A percentile compares a stretch with the other conserved stretches of the same genome.
Conservation (phyloP, 2,329 filamentous ascomycete genomes). For the Escovopsis sp. region DNA sequence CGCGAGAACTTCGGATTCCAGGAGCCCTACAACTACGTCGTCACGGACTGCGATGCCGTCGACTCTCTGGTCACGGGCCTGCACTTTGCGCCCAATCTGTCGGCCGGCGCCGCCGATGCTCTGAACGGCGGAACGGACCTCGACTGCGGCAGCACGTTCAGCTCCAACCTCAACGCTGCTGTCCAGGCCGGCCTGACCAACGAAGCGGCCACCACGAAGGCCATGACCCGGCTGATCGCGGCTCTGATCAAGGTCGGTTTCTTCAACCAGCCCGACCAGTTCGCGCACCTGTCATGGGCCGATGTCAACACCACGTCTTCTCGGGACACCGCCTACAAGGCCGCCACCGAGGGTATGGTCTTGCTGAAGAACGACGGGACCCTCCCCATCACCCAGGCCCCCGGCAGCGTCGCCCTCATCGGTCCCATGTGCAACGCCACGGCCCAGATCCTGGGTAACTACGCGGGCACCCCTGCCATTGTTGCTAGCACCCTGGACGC, state of each 20-base stretch:
- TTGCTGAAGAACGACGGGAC: constrained; percentile 40
- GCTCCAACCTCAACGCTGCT: constrained; percentile 16
- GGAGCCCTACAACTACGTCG: constrained; percentile 45
- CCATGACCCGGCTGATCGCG: constrained; percentile 31
- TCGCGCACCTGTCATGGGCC: constrained; percentile 36
- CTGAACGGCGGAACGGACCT: constrained; percentile 19
- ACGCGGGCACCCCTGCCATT: constrained; percentile 11
- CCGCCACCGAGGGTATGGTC: constrained; percentile 32
- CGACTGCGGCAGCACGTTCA: constrained; percentile 9
- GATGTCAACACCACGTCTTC: constrained; percentile 41
- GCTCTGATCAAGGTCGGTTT: constrained; percentile 41
- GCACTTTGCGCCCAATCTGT: constrained; percentile 21
- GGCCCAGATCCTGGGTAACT: constrained; percentile 14
- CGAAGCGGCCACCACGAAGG: constrained; percentile 4
- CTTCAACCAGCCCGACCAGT: constrained; percentile 37
- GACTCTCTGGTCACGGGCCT: constrained; percentile 37
- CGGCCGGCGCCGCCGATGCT: constrained; percentile 19
- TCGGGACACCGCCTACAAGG: constrained; percentile 39
- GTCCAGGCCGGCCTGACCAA: constrained; percentile 28
- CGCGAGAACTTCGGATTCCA: constrained; percentile 53
- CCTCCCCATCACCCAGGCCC: constrained; percentile 26
- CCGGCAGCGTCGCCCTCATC: constrained; percentile 13
- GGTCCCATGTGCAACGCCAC: constrained; percentile 25
- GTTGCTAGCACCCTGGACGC: constrained; percentile 7
- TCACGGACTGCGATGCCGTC: constrained; percentile 50